Percentiles rank a stretch among this genome's conserved stretches.
These are phyloP conservation scores for Rosa hybrid DNA, from an alignment of 331 rosid species.

Conservation along the genomic window DNA sequence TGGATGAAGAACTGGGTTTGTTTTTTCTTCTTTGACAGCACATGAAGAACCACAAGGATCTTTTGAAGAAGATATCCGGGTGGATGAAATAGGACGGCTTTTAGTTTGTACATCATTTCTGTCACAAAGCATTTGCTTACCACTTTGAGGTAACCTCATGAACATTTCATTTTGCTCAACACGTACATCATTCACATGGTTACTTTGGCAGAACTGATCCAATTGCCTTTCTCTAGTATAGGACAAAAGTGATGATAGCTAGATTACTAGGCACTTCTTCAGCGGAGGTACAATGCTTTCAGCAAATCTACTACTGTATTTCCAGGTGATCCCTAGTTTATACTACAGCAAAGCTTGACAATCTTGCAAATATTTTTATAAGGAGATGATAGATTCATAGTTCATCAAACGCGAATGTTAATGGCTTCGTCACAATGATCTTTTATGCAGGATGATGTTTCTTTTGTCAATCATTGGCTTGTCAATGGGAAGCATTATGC, in stretches of 20 bases:
- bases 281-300: slow-evolving; percentile 95
- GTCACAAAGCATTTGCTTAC: slow-evolving; percentile 84
- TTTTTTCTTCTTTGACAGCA: slow-evolving; percentile 48
- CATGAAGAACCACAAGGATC: slow-evolving; percentile 92
- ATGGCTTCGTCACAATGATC: slow-evolving; percentile 8
- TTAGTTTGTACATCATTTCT: slow-evolving; percentile 79
- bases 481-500: slow-evolving; percentile 86
- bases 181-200: background rate
- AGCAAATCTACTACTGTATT: slow-evolving; percentile 86
- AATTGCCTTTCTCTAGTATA: slow-evolving; percentile 26
- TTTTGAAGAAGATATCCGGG: slow-evolving; percentile 78
- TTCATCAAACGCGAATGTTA: background rate
- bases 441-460: slow-evolving; percentile 68
- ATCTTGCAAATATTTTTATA: background rate
- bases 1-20: slow-evolving; percentile 21
- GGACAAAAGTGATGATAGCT: slow-evolving; percentile 84
- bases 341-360: background rate
- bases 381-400: background rate
- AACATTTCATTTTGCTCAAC: background rate
- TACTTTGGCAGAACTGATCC: background rate
- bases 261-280: slow-evolving; percentile 89
- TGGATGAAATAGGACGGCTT: slow-evolving; percentile 86
- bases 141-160: slow-evolving; percentile 74
- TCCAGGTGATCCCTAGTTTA: slow-evolving; percentile 54
- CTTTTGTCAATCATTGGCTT: slow-evolving; percentile 81